Base-by-base conservation (phyloP, 2,329 filamentous ascomycete genomes). In the Fusarium foetens region DNA sequence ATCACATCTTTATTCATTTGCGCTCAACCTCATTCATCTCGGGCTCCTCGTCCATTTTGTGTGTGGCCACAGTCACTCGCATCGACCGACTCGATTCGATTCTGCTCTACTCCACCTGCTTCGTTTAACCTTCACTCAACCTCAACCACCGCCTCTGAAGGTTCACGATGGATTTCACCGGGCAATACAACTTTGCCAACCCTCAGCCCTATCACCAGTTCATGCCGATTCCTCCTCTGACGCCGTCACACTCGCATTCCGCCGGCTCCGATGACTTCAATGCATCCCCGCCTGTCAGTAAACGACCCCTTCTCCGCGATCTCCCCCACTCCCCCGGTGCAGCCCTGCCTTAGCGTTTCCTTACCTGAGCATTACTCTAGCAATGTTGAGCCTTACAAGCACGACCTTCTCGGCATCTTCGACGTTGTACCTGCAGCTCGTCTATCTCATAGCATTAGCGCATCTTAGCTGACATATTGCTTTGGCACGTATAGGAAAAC, bases 221-320 rank as follows among this genome's bases (percentile, higher is more conserved):
- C 78, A 84, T 89, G 78, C 82, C 84, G 71, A 84, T 89, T 59
- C 81, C 85, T 63, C 86, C 86, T 52, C 77, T 88, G 77, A 88
- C 87, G 69, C 87, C 87, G 35, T 87, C 87, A 63, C 85, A 87
- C 78, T 86, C 87, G 63, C 86, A 86, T 75, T 87, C 87, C 61
- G 84, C 85, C 48, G 81, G 82, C 33, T 88, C 87, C 41, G 87
- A 89, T 63, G 87, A 89, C 60, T 89, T 86, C 77, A 85, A 82
- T 64, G 86, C 86, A 58, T 89, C 87, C 74, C 85, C 87, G 75
- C 85, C 87, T 78, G 87, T 89, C 81, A 81, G 86, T 86, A 70
- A 33, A 59, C 71, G 75, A 67, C 70, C 70, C 68, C 66, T 67
- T 68, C 77, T 76, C 64, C 75, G 67, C 67, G 65, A 66, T 74